Base-by-base conservation (phyloP, 371 early-diverging fungal genomes). In the Furculomyces boomerangus region DNA sequence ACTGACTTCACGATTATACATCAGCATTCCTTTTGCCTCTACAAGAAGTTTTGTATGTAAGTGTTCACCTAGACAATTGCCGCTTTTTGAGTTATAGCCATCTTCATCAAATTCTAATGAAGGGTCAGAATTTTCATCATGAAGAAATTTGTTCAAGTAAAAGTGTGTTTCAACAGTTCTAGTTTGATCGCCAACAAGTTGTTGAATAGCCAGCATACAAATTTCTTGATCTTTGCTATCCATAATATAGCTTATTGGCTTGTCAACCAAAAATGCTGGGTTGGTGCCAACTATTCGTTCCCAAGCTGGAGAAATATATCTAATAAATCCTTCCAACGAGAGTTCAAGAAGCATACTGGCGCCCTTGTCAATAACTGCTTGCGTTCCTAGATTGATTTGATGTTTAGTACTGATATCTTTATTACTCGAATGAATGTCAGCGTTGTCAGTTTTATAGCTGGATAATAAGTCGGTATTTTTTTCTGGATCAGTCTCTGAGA, bases 21-120 rank as follows among this genome's bases (percentile, higher is more conserved):
- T 83, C n/a, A 88, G 63, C 88, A 93, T 89, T 0, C 91, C 93
- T 58, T 90, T 86, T 26, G 84, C 91, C 57, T 89, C 85, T 72
- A 93, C 83, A 66, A 61, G 18, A 62, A 31, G 28, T 65, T 63
- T 25, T 64, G 59, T 37, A 60, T 58, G 0, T n/a, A n/a, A n/a
- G 35, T 35, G 35, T 35, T 35, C 35, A 35, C 10, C 7, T 60
- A 60, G n/a, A 57, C 47, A 13, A 65, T 63, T 20, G 59, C 59
- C 14, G 53, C 58, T 54, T 41, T 67, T 43, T 57, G 57, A 3
- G 7, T 13, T 7, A 43, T 43, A n/a, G 10, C 22, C 22, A 7
- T 16, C 20, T n/a, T 3, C 65, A 69, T 13, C 3, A 13, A 3
- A 5, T 8, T 20, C 22, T 5, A 13, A 22, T n/a, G 10, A n/a